A percentile compares a stretch with the other conserved stretches of the same genome.
Evolutionary conservation across 805 yeast species (phyloP).

Genomic region (Pichia nakasei): DNA sequence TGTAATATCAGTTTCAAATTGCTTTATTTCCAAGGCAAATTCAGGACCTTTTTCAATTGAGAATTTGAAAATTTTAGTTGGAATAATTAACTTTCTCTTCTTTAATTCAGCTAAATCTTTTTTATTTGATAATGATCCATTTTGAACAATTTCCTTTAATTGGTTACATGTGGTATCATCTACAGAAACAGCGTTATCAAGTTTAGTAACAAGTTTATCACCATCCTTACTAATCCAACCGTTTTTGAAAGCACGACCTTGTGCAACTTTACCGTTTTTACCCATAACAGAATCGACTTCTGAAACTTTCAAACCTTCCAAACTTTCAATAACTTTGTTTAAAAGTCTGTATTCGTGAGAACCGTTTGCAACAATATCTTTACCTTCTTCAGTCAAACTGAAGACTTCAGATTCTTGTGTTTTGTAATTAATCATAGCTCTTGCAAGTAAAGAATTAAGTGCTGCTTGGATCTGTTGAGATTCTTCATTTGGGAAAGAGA

Average conservation of each 20-base stretch:
- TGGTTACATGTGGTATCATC: slow-evolving; percentile 59
- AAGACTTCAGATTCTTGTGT: slow-evolving; percentile 70
- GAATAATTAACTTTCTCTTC: slow-evolving; percentile 78
- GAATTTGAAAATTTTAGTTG: slow-evolving; percentile 69
- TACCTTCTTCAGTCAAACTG: slow-evolving; percentile 72
- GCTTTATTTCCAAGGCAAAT: slow-evolving; percentile 71
- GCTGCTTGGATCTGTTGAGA: slow-evolving; percentile 71
- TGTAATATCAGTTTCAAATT: slow-evolving; percentile 88
- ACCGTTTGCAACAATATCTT: slow-evolving; percentile 68
- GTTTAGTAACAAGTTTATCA: slow-evolving; percentile 60
- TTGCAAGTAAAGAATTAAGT: slow-evolving; percentile 76
- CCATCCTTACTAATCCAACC: slow-evolving; percentile 93
- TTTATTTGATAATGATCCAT: slow-evolving; percentile 47
- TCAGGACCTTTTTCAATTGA: slow-evolving; percentile 71
- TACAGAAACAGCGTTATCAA: slow-evolving; percentile 41
- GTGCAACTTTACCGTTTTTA: slow-evolving; percentile 81
- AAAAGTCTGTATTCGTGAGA: slow-evolving; percentile 85
- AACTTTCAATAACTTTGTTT: slow-evolving; percentile 58
- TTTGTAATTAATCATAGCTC: slow-evolving; percentile 66
- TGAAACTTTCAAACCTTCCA: slow-evolving; percentile 74
- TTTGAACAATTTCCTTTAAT: slow-evolving; percentile 45
- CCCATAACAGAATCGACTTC: slow-evolving; percentile 73
- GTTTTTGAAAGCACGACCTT: slow-evolving; percentile 94
- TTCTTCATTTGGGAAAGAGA: slow-evolving; percentile 54
- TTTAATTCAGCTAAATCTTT: slow-evolving; percentile 77